Percentiles rank a stretch among this genome's conserved stretches.
phyloP scores from a whole-genome alignment of 2,329 filamentous ascomycete genomes.

The Venturia effusa region DNA sequence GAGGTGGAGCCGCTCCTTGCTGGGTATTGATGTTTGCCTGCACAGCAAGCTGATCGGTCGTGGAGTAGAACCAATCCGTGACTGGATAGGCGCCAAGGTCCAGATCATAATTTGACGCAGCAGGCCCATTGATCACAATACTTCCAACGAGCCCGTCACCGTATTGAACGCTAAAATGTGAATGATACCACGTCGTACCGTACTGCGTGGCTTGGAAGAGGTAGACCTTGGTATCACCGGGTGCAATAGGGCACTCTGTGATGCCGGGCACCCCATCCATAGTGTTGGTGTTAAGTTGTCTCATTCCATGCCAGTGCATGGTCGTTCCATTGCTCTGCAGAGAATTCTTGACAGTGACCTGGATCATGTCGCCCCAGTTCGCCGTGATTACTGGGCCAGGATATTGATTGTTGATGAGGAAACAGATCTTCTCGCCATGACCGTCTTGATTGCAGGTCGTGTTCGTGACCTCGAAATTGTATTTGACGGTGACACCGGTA shows the following conservation, averaged over 20 bases:
- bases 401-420: conserved; percentile 50
- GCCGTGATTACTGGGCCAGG: conserved; percentile 53
- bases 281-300: conserved; percentile 39
- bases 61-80: conserved; percentile 21
- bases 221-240: conserved; percentile 41
- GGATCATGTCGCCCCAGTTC: conserved; percentile 35
- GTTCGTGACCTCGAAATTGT: conserved; percentile 23
- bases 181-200: conserved; percentile 22
- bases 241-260: conserved; percentile 34
- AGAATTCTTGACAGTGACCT: conserved; percentile 44
- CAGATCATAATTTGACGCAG: conserved; percentile 23
- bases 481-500: conserved; percentile 26
- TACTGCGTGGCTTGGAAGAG: conserved; percentile 38
- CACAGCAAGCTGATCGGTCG: conserved; percentile 18
- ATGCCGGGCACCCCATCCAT: conserved; percentile 42
- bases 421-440: conserved; percentile 16
- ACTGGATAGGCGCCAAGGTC: conserved; percentile 21
- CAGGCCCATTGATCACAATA: conserved; percentile 24
- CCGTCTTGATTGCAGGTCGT: conserved; percentile 26
- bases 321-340: conserved; percentile 46
- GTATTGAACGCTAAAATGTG: conserved; percentile 23
- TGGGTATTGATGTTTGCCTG: conserved; percentile 23
- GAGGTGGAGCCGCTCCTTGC: conserved; percentile 22
- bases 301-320: conserved; percentile 53
- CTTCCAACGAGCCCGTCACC: conserved; percentile 21